Conservation (phyloP, 768 basidiomycete genomes). For the Russula lepida region DNA sequence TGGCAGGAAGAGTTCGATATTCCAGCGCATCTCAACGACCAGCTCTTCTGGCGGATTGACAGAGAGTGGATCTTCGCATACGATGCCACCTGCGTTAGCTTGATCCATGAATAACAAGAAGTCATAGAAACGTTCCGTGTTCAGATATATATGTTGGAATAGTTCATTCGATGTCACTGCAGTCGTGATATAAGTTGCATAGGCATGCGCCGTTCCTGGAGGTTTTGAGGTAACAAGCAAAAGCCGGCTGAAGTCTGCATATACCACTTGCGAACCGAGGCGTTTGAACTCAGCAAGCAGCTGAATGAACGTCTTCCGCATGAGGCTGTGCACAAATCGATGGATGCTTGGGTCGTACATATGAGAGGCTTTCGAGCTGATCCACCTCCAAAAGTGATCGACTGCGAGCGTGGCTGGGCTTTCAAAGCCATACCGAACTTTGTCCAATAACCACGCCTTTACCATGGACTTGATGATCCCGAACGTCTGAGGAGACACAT, state of each 20-base stretch:
- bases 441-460: conserved; percentile 85
- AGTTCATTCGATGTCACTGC: conserved; percentile 93
- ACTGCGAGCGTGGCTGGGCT: conserved; percentile 64
- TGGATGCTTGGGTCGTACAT: conserved; percentile 92
- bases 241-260: conserved; percentile 88
- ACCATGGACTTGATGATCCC: conserved; percentile 79
- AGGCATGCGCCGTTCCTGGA: conserved; percentile 89
- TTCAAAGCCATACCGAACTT: conserved; percentile 57
- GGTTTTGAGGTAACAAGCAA: conserved; percentile 92
- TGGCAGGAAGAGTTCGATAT: conserved; percentile 84
- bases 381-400: conserved; percentile 98
- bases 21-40: conserved; percentile 81
- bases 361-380: conserved; percentile 73
- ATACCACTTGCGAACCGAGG: conserved; percentile 85
- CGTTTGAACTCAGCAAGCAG: conserved; percentile 94
- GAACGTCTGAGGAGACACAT: conserved; percentile 82
- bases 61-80: conserved; percentile 73
- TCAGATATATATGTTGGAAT: conserved; percentile 86
- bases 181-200: conserved; percentile 89
- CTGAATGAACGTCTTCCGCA: conserved; percentile 98
- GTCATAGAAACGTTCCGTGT: conserved; percentile 86
- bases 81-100: conserved; percentile 83
- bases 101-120: conserved; percentile 93
- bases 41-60: conserved; percentile 61
- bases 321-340: conserved; percentile 87